Evolutionary conservation across 768 basidiomycete genomes (phyloP).

Genomic region (Lanmaoa rubissima): DNA sequence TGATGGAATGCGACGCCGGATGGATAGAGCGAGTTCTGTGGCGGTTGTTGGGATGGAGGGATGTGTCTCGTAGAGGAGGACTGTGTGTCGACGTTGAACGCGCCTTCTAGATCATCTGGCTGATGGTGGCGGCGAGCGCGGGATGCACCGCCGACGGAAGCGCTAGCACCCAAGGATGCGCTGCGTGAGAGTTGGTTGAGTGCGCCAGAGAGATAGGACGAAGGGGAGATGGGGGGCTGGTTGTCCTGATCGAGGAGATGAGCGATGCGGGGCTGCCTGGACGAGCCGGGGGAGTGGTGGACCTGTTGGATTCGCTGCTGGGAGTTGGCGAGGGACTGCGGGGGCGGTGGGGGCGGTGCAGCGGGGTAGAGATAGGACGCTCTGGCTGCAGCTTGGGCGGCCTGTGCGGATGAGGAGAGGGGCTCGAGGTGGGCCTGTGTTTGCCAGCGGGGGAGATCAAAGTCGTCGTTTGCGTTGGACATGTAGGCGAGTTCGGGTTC

Average conservation of each 20-base stretch:
- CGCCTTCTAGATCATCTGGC: slow-evolving; percentile 64
- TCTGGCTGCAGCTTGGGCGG: slow-evolving; percentile 46
- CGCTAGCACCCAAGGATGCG: slow-evolving; percentile 56
- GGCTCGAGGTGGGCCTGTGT: slow-evolving; percentile 44
- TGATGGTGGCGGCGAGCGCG: slow-evolving; percentile 65
- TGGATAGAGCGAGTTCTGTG: slow-evolving; percentile 52
- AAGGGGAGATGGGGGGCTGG: slow-evolving; percentile 42
- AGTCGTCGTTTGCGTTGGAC: slow-evolving; percentile 76
- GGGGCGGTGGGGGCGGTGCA: slow-evolving; percentile 45
- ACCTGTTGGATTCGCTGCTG: slow-evolving; percentile 47
- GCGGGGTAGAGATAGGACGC: slow-evolving; percentile 53
- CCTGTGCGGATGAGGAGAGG: slow-evolving; percentile 59
- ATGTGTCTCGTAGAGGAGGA: slow-evolving; percentile 22
- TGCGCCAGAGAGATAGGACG: slow-evolving; percentile 48
- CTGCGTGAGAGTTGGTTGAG: slow-evolving; percentile 63
- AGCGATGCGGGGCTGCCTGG: slow-evolving; percentile 60
- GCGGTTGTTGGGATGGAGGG: slow-evolving; percentile 38
- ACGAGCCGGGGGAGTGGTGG: slow-evolving; percentile 46
- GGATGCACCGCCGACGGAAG: slow-evolving; percentile 39
- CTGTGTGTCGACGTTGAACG: slow-evolving; percentile 39
- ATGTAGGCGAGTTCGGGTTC: slow-evolving; percentile 76
- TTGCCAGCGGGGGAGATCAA: slow-evolving; percentile 64
- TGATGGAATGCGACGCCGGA: slow-evolving; percentile 57
- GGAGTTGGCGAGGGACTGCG: slow-evolving; percentile 39
- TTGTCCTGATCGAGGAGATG: slow-evolving; percentile 69